Conservation (phyloP, 1,284 basidiomycete genomes). For the Apiotrichum gamsii region DNA sequence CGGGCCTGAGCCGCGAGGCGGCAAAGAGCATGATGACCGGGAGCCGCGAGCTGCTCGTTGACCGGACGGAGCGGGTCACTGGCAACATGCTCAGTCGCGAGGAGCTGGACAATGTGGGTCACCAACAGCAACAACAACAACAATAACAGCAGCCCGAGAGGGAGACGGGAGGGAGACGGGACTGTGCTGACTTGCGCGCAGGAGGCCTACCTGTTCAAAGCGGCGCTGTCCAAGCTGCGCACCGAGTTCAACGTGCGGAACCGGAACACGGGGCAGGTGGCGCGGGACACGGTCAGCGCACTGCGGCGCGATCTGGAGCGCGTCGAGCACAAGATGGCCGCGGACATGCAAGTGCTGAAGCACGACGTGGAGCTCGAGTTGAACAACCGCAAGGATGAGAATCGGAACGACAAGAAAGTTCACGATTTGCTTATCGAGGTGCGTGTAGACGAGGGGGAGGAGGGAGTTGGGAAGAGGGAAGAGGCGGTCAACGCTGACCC, state of each 20-base stretch:
- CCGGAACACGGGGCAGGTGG: conserved; percentile 74
- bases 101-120: conserved; percentile 82
- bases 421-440: conserved; percentile 88
- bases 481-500: no score
- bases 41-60: conserved; percentile 69
- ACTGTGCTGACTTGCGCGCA: conserved; percentile 38
- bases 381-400: conserved; percentile 88
- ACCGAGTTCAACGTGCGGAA: conserved; percentile 79
- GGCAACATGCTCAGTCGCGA: conserved; percentile 70
- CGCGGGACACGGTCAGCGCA: conserved; percentile 68
- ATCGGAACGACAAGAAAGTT: conserved; percentile 77
- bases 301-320: conserved; percentile 83
- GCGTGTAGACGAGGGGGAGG: conserved; percentile 28
- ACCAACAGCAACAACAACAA: no score
- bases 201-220: conserved; percentile 94
- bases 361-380: conserved; percentile 80
- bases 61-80: conserved; percentile 65
- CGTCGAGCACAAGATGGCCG: conserved; percentile 85
- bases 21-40: conserved; percentile 79
- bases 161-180: no score
- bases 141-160: no score
- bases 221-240: conserved; percentile 84
- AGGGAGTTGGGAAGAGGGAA: no score
- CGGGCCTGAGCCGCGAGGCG: conserved; percentile 43
- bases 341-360: conserved; percentile 80